Percentiles rank a stretch among this genome's conserved stretches.
Conservation (phyloP, 2,329 filamentous ascomycete species). For the Pseudomassariella vexata region DNA sequence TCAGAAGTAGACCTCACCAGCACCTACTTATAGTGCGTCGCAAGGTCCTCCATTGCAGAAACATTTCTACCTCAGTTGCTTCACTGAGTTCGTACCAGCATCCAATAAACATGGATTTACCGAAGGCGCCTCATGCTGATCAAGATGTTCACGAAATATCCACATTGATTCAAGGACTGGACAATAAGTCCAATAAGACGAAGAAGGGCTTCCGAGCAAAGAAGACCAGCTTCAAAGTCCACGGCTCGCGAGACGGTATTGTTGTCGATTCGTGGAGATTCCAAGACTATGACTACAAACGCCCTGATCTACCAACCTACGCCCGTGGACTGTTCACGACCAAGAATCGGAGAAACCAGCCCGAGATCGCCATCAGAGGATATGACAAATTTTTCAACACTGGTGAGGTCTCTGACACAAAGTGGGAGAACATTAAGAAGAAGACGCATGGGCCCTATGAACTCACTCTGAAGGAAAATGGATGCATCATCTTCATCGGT, state of each 20-base stretch:
- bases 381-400: constrained; percentile 99
- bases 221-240: constrained; percentile 71
- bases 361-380: constrained; percentile 80
- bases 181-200: constrained; percentile 46
- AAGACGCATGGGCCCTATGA: constrained; percentile 87
- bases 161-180: constrained; percentile 59
- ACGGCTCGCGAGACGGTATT: constrained; percentile 55
- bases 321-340: constrained; percentile 93
- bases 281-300: constrained; percentile 95
- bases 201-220: constrained; percentile 66
- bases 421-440: constrained; percentile 72
- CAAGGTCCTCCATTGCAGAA: too few species aligned
- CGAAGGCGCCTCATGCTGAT: constrained; percentile 54
- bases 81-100: too few species aligned
- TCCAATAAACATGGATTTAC: too few species aligned
- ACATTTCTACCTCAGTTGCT: too few species aligned
- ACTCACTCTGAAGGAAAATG: constrained; percentile 95
- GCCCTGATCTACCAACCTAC: constrained; percentile 77
- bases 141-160: constrained; percentile 67
- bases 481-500: constrained; percentile 97
- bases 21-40: too few species aligned
- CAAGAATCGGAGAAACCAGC: constrained; percentile 52
- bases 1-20: too few species aligned
- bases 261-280: constrained; percentile 88
- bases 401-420: constrained; percentile 72